A percentile compares a stretch with the other conserved stretches of the same genome.
These are phyloP conservation scores for Laetiporus sulphureus DNA, from an alignment of 1,284 basidiomycete genomes.

Conservation along the genomic window DNA sequence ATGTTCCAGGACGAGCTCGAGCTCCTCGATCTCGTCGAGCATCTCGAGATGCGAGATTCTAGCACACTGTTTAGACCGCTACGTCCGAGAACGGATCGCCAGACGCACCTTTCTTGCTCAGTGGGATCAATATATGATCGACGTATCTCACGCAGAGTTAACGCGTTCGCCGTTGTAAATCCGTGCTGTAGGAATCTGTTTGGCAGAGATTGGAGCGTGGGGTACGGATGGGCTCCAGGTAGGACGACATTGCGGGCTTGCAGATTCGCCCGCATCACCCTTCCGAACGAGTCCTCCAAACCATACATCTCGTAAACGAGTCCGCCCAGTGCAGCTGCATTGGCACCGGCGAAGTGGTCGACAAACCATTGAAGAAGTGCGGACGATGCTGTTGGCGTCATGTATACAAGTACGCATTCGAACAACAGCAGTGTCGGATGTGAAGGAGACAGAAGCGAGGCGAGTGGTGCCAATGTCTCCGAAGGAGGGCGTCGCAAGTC, in stretches of 20 bases:
- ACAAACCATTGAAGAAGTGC: constrained; percentile 74
- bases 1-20: constrained; percentile 81
- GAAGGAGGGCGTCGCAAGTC: constrained; percentile 61
- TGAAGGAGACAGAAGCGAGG: constrained; percentile 47
- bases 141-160: constrained; percentile 67
- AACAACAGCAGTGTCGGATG: constrained; percentile 80
- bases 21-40: constrained; percentile 89
- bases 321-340: constrained; percentile 36
- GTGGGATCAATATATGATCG: constrained; percentile 39
- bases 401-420: constrained; percentile 92
- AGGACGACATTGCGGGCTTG: constrained; percentile 71
- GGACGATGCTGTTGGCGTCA: constrained; percentile 54
- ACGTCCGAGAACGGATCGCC: background rate
- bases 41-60: constrained; percentile 77
- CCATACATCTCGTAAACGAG: constrained; percentile 91
- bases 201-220: constrained; percentile 49
- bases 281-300: constrained; percentile 78
- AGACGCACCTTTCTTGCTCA: constrained; percentile 59
- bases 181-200: constrained; percentile 54
- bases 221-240: constrained; percentile 66
- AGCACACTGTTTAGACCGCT: background rate
- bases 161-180: constrained; percentile 48
- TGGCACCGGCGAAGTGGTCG: constrained; percentile 36
- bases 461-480: constrained; percentile 33
- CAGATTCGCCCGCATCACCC: constrained; percentile 83